These are phyloP conservation scores for Fraxinus greggii DNA, from an alignment of 305 asterid species.

Conservation along the genomic window DNA sequence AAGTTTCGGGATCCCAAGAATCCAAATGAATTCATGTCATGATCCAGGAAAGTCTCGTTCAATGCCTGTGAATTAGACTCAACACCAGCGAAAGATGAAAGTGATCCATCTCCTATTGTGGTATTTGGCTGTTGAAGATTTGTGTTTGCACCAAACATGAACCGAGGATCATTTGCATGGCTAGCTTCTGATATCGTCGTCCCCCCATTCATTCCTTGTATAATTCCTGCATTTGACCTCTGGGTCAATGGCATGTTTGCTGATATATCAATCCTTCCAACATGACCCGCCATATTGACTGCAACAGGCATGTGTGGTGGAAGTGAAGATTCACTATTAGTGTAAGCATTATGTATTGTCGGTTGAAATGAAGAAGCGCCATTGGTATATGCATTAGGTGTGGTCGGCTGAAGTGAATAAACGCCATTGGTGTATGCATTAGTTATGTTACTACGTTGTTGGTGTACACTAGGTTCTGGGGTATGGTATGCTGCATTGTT, in stretches of 20 bases:
- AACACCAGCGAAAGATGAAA: conserved; percentile 57
- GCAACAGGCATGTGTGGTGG: conserved; percentile 39
- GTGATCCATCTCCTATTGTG: conserved; percentile 49
- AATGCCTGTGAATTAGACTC: conserved; percentile 49
- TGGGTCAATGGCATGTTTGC: conserved; percentile 49
- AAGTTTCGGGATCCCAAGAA: conserved; percentile 76
- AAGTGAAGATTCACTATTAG: conserved; percentile 2
- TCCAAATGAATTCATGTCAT: conserved; percentile 52
- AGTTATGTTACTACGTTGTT: not conserved
- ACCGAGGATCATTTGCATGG: conserved; percentile 44
- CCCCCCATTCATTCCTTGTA: conserved; percentile 37
- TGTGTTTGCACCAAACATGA: conserved; percentile 51
- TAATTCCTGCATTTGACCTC: conserved; percentile 49
- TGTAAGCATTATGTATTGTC: conserved; percentile 35
- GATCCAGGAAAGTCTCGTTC: conserved; percentile 49
- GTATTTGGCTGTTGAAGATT: conserved; percentile 48
- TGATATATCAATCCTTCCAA: conserved; percentile 41
- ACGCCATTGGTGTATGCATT: not conserved
- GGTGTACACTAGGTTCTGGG: conserved; percentile 44
- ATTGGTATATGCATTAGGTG: conserved; percentile 40
- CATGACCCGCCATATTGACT: conserved; percentile 40
- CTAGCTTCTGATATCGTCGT: conserved; percentile 49
- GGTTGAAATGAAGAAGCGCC: conserved; percentile 51
- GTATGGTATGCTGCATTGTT: conserved; percentile 41
- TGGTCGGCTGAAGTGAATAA: not conserved